These are phyloP conservation scores for Ogataea parapolymorpha DNA, from an alignment of 805 yeast species.

Conservation along the genomic window DNA sequence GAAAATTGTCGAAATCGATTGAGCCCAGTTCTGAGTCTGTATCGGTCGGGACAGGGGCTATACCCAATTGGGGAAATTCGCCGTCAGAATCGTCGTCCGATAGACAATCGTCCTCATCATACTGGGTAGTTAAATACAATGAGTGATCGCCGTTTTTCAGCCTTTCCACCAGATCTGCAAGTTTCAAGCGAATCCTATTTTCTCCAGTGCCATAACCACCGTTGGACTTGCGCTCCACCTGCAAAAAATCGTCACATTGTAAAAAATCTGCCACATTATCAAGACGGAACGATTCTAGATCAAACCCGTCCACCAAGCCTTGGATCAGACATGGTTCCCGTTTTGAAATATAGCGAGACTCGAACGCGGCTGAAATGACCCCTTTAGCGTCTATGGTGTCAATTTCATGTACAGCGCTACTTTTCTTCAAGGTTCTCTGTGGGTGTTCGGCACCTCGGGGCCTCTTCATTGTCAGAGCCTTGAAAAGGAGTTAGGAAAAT, in stretches of 20 bases:
- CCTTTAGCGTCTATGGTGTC: slow-evolving; percentile 11
- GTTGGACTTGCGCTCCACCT: slow-evolving; percentile 54
- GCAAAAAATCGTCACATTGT: slow-evolving; percentile 30
- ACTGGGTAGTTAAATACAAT: slow-evolving; percentile 69
- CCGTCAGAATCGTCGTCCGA: slow-evolving; percentile 24
- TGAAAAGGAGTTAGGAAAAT: not conserved
- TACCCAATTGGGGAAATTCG: slow-evolving; percentile 16
- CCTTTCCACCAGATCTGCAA: slow-evolving; percentile 45
- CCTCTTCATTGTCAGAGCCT: slow-evolving; percentile 1
- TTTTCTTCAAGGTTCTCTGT: not conserved
- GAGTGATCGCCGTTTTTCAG: slow-evolving; percentile 41
- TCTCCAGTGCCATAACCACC: slow-evolving; percentile 72
- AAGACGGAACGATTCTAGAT: slow-evolving; percentile 33
- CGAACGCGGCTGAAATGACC: slow-evolving; percentile 32
- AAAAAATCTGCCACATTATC: slow-evolving; percentile 38
- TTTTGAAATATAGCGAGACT: slow-evolving; percentile 35
- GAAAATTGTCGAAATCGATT: slow-evolving; percentile 41
- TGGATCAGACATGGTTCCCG: slow-evolving; percentile 51
- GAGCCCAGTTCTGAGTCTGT: slow-evolving; percentile 37
- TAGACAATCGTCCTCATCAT: slow-evolving; percentile 42
- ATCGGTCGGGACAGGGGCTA: not conserved
- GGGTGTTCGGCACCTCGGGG: not conserved
- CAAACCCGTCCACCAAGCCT: slow-evolving; percentile 36
- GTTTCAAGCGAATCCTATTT: slow-evolving; percentile 46
- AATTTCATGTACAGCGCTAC: not conserved